Conservation (phyloP, 2,329 filamentous ascomycete genomes). For the Ceratocystis cacaofunesta region DNA sequence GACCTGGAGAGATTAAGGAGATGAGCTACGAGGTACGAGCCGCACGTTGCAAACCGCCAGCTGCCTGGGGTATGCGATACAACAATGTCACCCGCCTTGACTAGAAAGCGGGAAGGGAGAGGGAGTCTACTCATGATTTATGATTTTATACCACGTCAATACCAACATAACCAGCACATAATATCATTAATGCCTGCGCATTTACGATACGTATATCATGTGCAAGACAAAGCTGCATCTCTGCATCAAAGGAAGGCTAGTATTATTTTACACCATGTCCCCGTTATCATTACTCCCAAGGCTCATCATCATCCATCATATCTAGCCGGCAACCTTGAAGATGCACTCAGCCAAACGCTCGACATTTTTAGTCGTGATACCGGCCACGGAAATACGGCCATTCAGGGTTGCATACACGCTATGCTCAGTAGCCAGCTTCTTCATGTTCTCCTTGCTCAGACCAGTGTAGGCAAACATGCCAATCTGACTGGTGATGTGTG, state of each 20-base stretch:
- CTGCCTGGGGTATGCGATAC: not conserved
- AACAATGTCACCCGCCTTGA: not conserved
- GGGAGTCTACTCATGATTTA: not conserved
- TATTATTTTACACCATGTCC: constrained; percentile 7
- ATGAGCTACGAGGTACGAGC: not conserved
- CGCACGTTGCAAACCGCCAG: too few species aligned
- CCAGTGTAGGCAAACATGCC: constrained; percentile 99
- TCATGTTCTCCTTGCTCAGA: constrained; percentile 81
- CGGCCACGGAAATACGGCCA: constrained; percentile 71
- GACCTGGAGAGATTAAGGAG: constrained; percentile 30
- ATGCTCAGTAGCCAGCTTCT: constrained; percentile 79
- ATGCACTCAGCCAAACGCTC: constrained; percentile 69
- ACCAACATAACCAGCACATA: not conserved
- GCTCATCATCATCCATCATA: not conserved
- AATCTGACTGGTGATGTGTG: constrained; percentile 96
- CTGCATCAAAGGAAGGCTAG: constrained; percentile 10
- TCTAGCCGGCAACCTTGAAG: constrained; percentile 63
- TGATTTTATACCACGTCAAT: not conserved
- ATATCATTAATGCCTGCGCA: not conserved
- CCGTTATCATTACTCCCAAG: not conserved
- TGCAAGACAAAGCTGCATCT: not conserved
- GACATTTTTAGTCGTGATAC: constrained; percentile 68
- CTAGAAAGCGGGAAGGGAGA: not conserved
- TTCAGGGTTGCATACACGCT: constrained; percentile 96
- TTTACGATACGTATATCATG: not conserved